Conservation (phyloP, 192 early-diverging fungal genomes). For the Umbelopsis ramanniana region DNA sequence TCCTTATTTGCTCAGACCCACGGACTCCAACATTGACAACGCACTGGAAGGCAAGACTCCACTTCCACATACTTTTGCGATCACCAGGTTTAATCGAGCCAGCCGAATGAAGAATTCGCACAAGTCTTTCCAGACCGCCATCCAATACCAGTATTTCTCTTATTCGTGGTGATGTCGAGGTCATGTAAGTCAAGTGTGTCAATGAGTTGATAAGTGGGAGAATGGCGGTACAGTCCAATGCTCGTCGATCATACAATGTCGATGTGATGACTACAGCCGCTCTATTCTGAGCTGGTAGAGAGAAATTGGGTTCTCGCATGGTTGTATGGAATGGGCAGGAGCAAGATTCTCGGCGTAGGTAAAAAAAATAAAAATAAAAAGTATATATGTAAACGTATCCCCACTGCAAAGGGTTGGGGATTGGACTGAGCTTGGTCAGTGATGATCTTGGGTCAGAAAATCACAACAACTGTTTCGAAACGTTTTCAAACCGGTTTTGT, state of each 20-base stretch:
- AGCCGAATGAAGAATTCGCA: slow-evolving; percentile 76
- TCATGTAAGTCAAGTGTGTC: slow-evolving; percentile 86
- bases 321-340: slow-evolving; percentile 27
- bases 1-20: slow-evolving; percentile 77
- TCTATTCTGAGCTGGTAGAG: slow-evolving; percentile 77
- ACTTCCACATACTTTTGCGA: slow-evolving; percentile 76
- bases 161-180: slow-evolving; percentile 78
- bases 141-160: slow-evolving; percentile 81
- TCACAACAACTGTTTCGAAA: not conserved
- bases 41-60: slow-evolving; percentile 83
- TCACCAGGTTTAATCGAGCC: slow-evolving; percentile 40
- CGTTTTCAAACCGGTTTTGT: not conserved
- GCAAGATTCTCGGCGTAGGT: slow-evolving; percentile 15
- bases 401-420: not conserved
- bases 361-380: slow-evolving; percentile 33
- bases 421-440: not conserved
- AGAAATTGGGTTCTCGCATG: slow-evolving; percentile 87
- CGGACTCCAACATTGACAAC: slow-evolving; percentile 88
- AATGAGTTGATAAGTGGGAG: slow-evolving; percentile 88
- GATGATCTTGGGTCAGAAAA: not conserved
- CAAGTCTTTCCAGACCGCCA: slow-evolving; percentile 88
- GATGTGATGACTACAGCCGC: slow-evolving; percentile 79
- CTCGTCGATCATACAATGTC: slow-evolving; percentile 90
- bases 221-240: slow-evolving; percentile 90
- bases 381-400: not conserved